phyloP scores from a whole-genome alignment of 228 moss, liverwort and hornwort species.

The Sphagnum fallax region DNA sequence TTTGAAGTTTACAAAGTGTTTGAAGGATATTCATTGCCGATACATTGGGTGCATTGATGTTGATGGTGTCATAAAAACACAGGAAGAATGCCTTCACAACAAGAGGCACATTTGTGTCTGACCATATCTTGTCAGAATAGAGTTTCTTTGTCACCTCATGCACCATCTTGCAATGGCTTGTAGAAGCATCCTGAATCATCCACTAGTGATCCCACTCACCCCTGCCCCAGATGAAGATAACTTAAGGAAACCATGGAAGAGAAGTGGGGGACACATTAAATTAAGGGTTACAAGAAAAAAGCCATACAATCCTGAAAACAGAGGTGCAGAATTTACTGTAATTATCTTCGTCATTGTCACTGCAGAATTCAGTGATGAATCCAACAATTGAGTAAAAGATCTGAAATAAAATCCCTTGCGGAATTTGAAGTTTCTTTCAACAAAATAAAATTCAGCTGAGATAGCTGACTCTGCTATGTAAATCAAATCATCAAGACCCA shows the following conservation, averaged over 20 bases:
- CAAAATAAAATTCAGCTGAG: too few relatives aligned
- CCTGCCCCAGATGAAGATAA: constrained; percentile 17
- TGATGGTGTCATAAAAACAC: constrained; percentile 50
- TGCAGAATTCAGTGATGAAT: too few relatives aligned
- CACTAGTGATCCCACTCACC: constrained; percentile 52
- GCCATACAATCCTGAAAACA: too few relatives aligned
- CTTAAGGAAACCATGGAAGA: neutral
- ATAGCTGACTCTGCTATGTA: constrained; percentile 46
- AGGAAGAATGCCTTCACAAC: constrained; percentile 52
- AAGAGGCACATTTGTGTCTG: constrained; percentile 43
- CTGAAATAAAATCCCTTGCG: too few relatives aligned
- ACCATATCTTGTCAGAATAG: constrained; percentile 45
- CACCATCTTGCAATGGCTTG: constrained; percentile 78
- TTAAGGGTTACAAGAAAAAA: too few relatives aligned
- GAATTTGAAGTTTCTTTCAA: too few relatives aligned
- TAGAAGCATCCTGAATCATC: constrained; percentile 83
- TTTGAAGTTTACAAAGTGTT: neutral
- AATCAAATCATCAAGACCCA: constrained; percentile 17
- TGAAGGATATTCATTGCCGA: constrained; percentile 65
- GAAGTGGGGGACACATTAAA: too few relatives aligned
- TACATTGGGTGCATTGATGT: constrained; percentile 32
- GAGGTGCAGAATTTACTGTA: too few relatives aligned
- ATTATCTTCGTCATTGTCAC: too few relatives aligned
- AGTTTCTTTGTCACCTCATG: constrained; percentile 70
- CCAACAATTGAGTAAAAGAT: too few relatives aligned